These are phyloP conservation scores for Scenedesmus sp. DNA, from an alignment of 163 green algal species.

Conservation along the genomic window DNA sequence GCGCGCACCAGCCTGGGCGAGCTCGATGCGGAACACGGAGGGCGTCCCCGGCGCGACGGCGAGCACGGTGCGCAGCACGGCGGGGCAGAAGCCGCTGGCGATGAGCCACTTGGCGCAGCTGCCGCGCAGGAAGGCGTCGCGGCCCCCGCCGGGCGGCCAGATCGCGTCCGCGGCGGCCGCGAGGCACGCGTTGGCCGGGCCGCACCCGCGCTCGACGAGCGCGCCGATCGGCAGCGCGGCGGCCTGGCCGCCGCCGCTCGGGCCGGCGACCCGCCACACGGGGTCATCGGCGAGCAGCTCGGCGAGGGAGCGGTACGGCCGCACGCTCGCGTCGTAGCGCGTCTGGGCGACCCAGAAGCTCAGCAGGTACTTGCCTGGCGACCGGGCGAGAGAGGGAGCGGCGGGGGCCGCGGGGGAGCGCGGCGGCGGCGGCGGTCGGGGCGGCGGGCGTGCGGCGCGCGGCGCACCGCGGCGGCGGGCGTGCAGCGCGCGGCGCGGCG, in stretches of 20 bases:
- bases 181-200: background rate
- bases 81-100: constrained; percentile 1
- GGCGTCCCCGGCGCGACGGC: constrained; percentile 11
- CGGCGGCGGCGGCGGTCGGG: no score
- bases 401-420: no score
- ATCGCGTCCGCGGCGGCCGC: constrained; percentile 10
- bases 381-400: no score
- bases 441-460: no score
- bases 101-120: constrained; percentile 34
- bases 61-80: constrained; percentile 19
- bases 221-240: constrained; percentile 3
- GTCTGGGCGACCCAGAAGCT: constrained; percentile 14
- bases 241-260: no score
- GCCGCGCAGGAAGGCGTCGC: constrained; percentile 14
- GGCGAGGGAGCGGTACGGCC: constrained; percentile 1
- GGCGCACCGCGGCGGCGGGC: no score
- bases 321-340: background rate
- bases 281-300: background rate
- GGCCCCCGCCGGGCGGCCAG: constrained; percentile 21
- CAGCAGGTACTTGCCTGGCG: background rate
- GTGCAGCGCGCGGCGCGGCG: no score
- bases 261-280: background rate
- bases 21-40: constrained; percentile 40
- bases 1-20: constrained; percentile 27
- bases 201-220: background rate